Base-by-base conservation (phyloP, 106 monocot genomes). In the Ottelia alismoides region DNA sequence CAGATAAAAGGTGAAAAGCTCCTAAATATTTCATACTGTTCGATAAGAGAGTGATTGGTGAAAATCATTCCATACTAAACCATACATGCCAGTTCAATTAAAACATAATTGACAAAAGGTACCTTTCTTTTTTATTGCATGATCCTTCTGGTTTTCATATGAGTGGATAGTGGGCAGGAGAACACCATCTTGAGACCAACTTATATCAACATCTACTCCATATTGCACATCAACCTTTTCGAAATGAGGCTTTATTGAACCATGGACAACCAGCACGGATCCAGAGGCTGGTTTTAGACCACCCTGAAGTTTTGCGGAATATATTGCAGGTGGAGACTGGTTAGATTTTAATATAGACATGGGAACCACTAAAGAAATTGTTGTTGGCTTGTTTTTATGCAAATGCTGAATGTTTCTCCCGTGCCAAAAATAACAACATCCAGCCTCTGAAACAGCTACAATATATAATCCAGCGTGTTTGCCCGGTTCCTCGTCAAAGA, bases 381-480 rank as follows among this genome's bases (percentile, higher is more conserved):
- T 90, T 47, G 96, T 74, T 45, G 96, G 76, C 51, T 70, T 85
- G 19, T 73, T 66, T 56, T 54, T 62, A 11, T 70, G 63, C 65
- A 98, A 53, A 60, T 82, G 79, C 21, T 89, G 59, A 30, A 85
- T 66, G 49, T 25, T 69, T 31, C 53, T 76, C 30, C 78, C 96
- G 63, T 72, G 55, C 96, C 96, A 98, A 65, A 89, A 77, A 67
- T 89, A 85, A 57, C 85, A 98, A 20, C 79, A 23, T 47, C 89
- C 89, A 55, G 44, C 58, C 58, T 98, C 89, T 23, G 89, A 98
- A 72, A 90, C 53, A 16, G 96, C 85, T 55, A 98, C 53, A 43
- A 98, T 68, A 64, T 69, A 85, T 25, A 90, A 52, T 27, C 69
- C 72, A 40, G 40, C 27, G 53, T 54, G 58, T 22, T 56, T 50